Conservation (phyloP, 495 filamentous ascomycete genomes). For the Talaromyces trachyspermus region DNA sequence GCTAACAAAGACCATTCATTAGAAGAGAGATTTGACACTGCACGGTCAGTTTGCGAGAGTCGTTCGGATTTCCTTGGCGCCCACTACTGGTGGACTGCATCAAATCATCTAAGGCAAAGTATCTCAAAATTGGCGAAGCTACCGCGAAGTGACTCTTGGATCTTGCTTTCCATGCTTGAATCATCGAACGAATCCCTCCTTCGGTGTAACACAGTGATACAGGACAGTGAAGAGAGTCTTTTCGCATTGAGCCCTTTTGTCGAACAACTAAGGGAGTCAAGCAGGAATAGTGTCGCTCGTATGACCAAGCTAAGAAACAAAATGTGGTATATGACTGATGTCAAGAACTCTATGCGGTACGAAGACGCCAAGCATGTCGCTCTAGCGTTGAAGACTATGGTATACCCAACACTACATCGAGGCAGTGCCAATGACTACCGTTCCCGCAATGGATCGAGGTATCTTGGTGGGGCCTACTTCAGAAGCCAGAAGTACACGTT, state of each 20-base stretch:
- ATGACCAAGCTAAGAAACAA: conserved; percentile 60
- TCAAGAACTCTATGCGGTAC: conserved; percentile 82
- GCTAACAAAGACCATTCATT: conserved; percentile 14
- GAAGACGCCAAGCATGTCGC: conserved; percentile 85
- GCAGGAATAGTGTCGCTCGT: conserved; percentile 28
- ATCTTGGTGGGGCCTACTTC: conserved; percentile 54
- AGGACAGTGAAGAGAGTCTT: conserved; percentile 35
- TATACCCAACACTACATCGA: conserved; percentile 37
- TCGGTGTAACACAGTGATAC: conserved; percentile 32
- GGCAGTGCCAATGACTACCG: conserved; percentile 38
- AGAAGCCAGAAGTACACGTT: conserved; percentile 78
- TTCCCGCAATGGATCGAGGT: conserved; percentile 43
- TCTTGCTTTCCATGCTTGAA: conserved; percentile 33
- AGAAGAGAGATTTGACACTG: conserved; percentile 33
- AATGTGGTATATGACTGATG: conserved; percentile 99
- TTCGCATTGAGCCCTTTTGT: conserved; percentile 30
- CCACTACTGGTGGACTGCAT: conserved; percentile 45
- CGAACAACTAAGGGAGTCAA: conserved; percentile 27
- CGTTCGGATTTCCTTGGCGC: conserved; percentile 39
- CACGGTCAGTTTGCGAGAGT: conserved; percentile 31
- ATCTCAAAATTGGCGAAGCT: conserved; percentile 11
- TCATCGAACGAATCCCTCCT: conserved; percentile 28
- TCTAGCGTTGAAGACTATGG: conserved; percentile 86
- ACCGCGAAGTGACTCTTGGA: conserved; percentile 31
- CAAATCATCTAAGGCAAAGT: conserved; percentile 25